Base-by-base conservation (phyloP, 2,329 filamentous ascomycete species). In the Phialemoniopsis sp. region DNA sequence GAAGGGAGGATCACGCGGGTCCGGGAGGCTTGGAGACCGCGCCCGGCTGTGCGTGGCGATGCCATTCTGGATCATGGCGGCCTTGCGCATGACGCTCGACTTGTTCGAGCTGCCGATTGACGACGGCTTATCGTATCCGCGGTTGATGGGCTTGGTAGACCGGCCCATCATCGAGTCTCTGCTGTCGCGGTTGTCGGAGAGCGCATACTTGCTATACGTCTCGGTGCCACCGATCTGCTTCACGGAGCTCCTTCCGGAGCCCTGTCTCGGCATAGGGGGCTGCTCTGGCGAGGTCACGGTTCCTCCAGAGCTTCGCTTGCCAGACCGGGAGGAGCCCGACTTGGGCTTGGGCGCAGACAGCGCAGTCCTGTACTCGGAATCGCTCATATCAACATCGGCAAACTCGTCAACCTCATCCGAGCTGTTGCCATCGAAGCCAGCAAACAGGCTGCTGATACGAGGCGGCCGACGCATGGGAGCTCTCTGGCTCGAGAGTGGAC, bases 381-480 rank as follows among this genome's bases (percentile, higher is more conserved):
- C 85, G 50, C 78, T 84, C 45, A 77, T 46, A 36, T 85, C 80
- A 4, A 59, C 67, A 43, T 82, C 78, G 21, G 61, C 67, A 57
- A 82, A 82, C 19, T 84, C 79, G 31, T 83, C 79, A 3, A 57
- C 68, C 40, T 87, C 82, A 33, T 82, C 82, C 8, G 82, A 83
- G 52, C 80, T 88, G 33, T 70, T 72, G 12, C 78, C 79, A 34
- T 91, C 87, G 49, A 94, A 93, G 0, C 87, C 87, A 26, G 87
- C 86, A 60, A 93, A 93, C n/a, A 94, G 68, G 55, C 87, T 93
- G 61, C 86, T 91, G 36, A 87, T 82, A 40, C 87, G 76, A 54
- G 86, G 82, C 1, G 87, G 85, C 13, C 83, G 76, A 44, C 82
- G 76, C 55, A 85, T 70, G 3, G 80, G 76, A 3, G 73, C 72